Evolutionary conservation across 2,329 filamentous ascomycete species (phyloP).

Genomic region (Fusarium cicatricum): DNA sequence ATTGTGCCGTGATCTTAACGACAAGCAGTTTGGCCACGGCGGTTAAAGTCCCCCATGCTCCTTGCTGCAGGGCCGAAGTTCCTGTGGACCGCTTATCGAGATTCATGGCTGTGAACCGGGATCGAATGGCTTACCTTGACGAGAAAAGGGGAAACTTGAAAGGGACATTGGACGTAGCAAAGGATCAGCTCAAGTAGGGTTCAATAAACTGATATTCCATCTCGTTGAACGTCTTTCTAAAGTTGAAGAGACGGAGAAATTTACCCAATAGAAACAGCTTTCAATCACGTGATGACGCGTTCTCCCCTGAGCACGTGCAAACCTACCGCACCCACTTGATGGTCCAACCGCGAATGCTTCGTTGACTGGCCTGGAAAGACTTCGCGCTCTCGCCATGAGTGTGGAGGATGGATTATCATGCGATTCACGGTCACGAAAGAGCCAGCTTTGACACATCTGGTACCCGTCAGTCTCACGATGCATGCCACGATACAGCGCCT

Average conservation of each 20-base stretch:
- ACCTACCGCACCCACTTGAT: too few relatives aligned
- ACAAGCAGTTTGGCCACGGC: slow-evolving; percentile 15
- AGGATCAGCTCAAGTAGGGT: slow-evolving; percentile 21
- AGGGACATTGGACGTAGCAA: background rate
- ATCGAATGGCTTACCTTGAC: slow-evolving; percentile 6
- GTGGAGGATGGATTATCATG: slow-evolving; percentile 64
- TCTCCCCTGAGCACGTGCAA: too few relatives aligned
- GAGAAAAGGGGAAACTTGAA: slow-evolving; percentile 1
- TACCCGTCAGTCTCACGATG: slow-evolving; percentile 55
- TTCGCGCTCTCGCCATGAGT: slow-evolving; percentile 35
- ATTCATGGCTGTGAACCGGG: slow-evolving; percentile 18
- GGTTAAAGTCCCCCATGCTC: slow-evolving; percentile 7
- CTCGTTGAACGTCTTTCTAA: slow-evolving; percentile 15
- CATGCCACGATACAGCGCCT: slow-evolving; percentile 1
- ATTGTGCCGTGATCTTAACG: slow-evolving; percentile 16
- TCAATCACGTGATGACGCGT: slow-evolving; percentile 32
- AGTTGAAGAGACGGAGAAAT: background rate
- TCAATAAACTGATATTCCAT: slow-evolving; percentile 22
- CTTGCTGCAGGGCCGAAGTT: slow-evolving; percentile 15
- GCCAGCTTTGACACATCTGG: slow-evolving; percentile 66
- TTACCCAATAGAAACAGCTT: slow-evolving; percentile 9
- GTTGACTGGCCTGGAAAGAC: slow-evolving; percentile 22
- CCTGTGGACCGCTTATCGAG: slow-evolving; percentile 28
- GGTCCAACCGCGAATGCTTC: slow-evolving; percentile 29
- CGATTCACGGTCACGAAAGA: slow-evolving; percentile 66